Base-by-base conservation (phyloP, 1,284 basidiomycete species). In the Thecaphora thlaspeos region DNA sequence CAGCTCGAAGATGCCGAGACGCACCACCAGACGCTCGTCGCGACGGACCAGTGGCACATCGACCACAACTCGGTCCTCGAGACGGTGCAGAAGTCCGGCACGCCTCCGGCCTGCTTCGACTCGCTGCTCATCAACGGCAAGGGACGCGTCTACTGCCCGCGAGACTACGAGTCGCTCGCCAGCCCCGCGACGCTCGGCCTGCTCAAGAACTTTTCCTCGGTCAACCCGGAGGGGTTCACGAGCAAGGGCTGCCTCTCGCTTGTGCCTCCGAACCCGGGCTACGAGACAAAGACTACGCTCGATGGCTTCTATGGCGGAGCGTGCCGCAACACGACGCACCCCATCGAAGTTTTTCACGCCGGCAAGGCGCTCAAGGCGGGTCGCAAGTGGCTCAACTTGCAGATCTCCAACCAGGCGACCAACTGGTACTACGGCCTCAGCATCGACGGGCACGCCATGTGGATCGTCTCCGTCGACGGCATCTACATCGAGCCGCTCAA, bases 201-300 rank as follows among this genome's bases (percentile, higher is more conserved):
- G 46, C 51, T 60, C 12, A 38, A 40, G 23, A 61, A 63, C 41
- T 61, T 61, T n/a, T 61, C 46, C 44, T 46, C 53, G 15, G 58
- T 41, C 47, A 63, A 63, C 34, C 60, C 60, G 1, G 42, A 51
- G 1, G 61, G 65, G 24, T 32, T 54, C 46, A 63, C 65, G 15
- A 61, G 61, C 19, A 68, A 68, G 37, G 65, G 63, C 12, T 68
- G 65, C 51, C 51, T 68, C 45, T 63, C 65, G 36, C 54, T 68
- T 24, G 65, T 68, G 3, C 54, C 60, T 2, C 43, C 65, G 12
- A 63, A 68, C 36, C 14, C 26, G 5, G 65, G 65, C 14, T 68
- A 54, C 23, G 51, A 54, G 14, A 53, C 59, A 30, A 60, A 55
- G 36, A 51, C 30, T n/a, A 48, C 46, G 4, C 57, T 68, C 34